phyloP scores from a whole-genome alignment of 192 early-diverging fungal genomes.

The Diversispora epigaea region DNA sequence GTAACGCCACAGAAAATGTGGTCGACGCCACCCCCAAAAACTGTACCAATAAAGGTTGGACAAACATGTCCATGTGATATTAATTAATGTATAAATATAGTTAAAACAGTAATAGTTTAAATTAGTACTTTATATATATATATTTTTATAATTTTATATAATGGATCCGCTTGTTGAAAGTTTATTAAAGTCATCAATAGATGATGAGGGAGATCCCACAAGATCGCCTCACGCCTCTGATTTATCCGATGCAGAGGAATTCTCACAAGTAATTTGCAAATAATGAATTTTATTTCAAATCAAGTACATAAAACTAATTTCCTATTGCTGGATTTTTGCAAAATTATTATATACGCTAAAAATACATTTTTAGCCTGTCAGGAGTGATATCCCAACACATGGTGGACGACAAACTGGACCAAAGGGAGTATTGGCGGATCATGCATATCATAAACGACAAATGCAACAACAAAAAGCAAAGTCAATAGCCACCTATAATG shows the following conservation, averaged over 20 bases:
- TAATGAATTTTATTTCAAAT: neutral
- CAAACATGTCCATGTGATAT: too few relatives aligned
- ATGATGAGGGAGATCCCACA: constrained; percentile 24
- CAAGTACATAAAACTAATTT: neutral
- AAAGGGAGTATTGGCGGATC: constrained; percentile 59
- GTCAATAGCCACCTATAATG: constrained; percentile 42
- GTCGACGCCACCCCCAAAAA: too few relatives aligned
- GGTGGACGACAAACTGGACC: constrained; percentile 47
- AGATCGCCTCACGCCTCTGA: constrained; percentile 14
- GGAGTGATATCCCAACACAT: neutral
- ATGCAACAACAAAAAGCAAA: constrained; percentile 36
- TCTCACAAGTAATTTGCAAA: neutral
- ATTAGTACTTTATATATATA: too few relatives aligned
- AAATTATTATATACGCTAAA: neutral
- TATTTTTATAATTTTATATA: too few relatives aligned
- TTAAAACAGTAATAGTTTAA: too few relatives aligned
- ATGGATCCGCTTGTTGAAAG: constrained; percentile 30
- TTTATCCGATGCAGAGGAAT: constrained; percentile 14
- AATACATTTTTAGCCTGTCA: too few relatives aligned
- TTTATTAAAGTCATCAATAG: constrained; percentile 5
- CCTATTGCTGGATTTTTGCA: neutral
- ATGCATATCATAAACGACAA: constrained; percentile 46
- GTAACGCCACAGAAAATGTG: too few relatives aligned
- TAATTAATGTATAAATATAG: too few relatives aligned
- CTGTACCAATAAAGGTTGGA: too few relatives aligned